Conservation (phyloP, 108 stramenopile genomes). For the Cylindrotheca closterium region DNA sequence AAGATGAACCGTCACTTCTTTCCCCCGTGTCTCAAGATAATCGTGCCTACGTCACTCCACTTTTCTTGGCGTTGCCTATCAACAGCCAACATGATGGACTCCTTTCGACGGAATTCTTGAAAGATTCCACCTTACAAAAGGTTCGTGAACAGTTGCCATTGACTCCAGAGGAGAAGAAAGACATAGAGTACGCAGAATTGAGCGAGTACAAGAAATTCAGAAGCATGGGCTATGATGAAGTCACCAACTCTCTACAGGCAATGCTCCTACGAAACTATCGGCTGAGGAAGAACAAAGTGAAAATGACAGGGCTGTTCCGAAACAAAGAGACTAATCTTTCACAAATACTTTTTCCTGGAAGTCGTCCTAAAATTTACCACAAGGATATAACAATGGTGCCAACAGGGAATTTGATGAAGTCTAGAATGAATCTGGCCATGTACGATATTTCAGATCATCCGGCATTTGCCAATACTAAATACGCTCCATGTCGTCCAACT, state of each 20-base stretch:
- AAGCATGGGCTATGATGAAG: constrained; percentile 24
- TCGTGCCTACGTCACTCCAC: too few species aligned
- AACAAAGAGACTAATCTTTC: constrained; percentile 46
- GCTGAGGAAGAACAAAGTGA: constrained; percentile 55
- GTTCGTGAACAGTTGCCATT: too few species aligned
- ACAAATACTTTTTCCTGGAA: constrained; percentile 60
- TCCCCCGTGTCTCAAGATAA: too few species aligned
- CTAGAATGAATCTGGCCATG: background rate
- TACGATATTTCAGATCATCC: constrained; percentile 79
- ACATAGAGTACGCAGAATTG: constrained; percentile 12
- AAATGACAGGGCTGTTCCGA: too few species aligned
- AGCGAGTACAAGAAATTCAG: constrained; percentile 18
- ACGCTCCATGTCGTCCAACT: background rate
- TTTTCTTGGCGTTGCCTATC: too few species aligned
- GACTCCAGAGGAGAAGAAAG: constrained; percentile 24
- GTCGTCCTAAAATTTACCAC: constrained; percentile 60
- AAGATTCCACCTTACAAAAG: too few species aligned
- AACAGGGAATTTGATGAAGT: background rate
- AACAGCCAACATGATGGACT: too few species aligned
- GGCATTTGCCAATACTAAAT: constrained; percentile 60
- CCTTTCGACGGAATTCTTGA: too few species aligned
- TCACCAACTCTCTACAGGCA: constrained; percentile 21
- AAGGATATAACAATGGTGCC: too few species aligned
- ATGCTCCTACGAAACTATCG: constrained; percentile 24
- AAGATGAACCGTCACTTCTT: too few species aligned